These are phyloP conservation scores for Nicotiana tabacum DNA, from an alignment of 257 asterid genomes.

Conservation along the genomic window DNA sequence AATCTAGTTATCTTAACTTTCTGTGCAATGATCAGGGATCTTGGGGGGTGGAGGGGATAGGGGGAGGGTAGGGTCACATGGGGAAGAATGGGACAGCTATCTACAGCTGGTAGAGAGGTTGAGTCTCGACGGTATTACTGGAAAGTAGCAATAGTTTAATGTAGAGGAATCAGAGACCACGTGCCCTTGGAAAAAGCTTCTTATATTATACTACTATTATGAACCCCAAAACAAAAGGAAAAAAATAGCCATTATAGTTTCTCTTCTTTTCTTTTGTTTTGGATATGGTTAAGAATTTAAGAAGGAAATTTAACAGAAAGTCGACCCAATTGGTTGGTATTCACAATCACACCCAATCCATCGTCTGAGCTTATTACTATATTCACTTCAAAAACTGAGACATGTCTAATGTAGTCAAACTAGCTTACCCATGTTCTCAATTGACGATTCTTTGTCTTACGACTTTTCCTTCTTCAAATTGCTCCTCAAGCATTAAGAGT, in stretches of 20 bases:
- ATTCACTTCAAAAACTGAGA: too few species aligned
- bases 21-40: neutral
- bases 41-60: neutral
- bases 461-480: too few species aligned
- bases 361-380: too few species aligned
- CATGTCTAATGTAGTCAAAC: too few species aligned
- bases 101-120: constrained; percentile 68
- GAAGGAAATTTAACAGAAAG: too few species aligned
- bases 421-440: too few species aligned
- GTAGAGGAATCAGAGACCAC: constrained; percentile 78
- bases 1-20: neutral
- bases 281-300: neutral
- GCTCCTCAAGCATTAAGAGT: too few species aligned
- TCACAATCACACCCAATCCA: too few species aligned
- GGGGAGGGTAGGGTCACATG: constrained; percentile 61
- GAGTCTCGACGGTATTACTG: constrained; percentile 72
- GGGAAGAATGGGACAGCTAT: constrained; percentile 82
- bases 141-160: constrained; percentile 46
- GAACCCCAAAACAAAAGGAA: neutral
- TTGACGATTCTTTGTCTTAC: too few species aligned
- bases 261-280: neutral
- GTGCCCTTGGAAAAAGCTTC: constrained; percentile 43
- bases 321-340: too few species aligned
- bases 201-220: neutral
- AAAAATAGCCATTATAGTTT: neutral